A percentile compares a stretch with the other conserved stretches of the same genome.
These are phyloP conservation scores for Sporobolomyces pararoseus DNA, from an alignment of 768 basidiomycete genomes.

Conservation along the genomic window DNA sequence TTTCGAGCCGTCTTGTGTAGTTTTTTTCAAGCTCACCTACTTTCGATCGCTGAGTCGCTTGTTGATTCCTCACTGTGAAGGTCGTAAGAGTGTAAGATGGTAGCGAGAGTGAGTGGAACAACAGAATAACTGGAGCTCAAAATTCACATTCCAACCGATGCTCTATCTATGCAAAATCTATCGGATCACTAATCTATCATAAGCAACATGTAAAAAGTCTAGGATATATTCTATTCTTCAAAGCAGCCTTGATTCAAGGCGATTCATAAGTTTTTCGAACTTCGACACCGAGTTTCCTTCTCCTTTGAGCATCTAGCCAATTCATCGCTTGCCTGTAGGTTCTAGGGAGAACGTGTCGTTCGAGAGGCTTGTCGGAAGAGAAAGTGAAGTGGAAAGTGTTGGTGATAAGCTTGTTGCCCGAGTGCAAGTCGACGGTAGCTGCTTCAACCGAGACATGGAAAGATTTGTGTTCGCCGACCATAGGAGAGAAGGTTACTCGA, in stretches of 20 bases:
- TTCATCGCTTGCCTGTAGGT: slow-evolving; percentile 34
- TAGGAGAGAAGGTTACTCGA: slow-evolving; percentile 43
- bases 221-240: not conserved
- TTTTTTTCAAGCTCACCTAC: too few relatives aligned
- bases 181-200: too few relatives aligned
- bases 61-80: too few relatives aligned
- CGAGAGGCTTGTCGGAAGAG: slow-evolving; percentile 17
- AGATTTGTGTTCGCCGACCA: slow-evolving; percentile 29
- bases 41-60: too few relatives aligned
- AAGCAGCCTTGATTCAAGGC: not conserved
- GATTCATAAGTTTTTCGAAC: slow-evolving; percentile 15
- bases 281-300: slow-evolving; percentile 27
- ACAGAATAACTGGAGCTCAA: not conserved
- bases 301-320: slow-evolving; percentile 39
- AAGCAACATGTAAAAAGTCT: not conserved
- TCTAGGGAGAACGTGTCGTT: slow-evolving; percentile 41
- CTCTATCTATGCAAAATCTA: slow-evolving; percentile 12
- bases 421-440: slow-evolving; percentile 34
- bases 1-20: too few relatives aligned
- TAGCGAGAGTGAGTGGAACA: not conserved
- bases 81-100: not conserved
- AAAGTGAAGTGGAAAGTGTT: slow-evolving; percentile 45
- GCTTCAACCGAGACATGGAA: slow-evolving; percentile 45
- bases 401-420: slow-evolving; percentile 34
- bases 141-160: slow-evolving; percentile 2